These are phyloP conservation scores for Clavispora fructus DNA, from an alignment of 805 yeast genomes.

Conservation along the genomic window DNA sequence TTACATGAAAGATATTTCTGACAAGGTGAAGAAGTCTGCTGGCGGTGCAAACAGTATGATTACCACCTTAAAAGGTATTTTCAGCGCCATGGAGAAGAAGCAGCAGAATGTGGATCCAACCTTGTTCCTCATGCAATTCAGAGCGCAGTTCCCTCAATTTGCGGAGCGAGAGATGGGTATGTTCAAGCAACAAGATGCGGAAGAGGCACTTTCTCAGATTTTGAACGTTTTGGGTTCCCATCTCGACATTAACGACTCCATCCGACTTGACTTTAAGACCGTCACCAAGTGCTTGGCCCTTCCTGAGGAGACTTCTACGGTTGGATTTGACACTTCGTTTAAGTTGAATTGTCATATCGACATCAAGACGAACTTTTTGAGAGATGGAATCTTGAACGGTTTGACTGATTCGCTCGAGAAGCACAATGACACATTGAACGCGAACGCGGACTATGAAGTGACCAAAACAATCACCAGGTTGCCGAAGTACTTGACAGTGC, in stretches of 20 bases:
- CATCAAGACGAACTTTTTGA: slow-evolving; percentile 77
- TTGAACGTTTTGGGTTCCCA: slow-evolving; percentile 46
- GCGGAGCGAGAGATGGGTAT: slow-evolving; percentile 72
- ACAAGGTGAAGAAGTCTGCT: slow-evolving; percentile 15
- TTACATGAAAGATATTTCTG: slow-evolving; percentile 39
- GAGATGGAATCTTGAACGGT: slow-evolving; percentile 75
- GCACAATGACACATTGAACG: slow-evolving; percentile 60
- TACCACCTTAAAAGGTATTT: slow-evolving; percentile 38
- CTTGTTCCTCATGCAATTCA: slow-evolving; percentile 57
- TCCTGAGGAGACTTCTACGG: slow-evolving; percentile 24
- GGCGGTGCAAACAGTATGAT: slow-evolving; percentile 16
- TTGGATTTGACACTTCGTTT: slow-evolving; percentile 44
- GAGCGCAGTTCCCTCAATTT: slow-evolving; percentile 80
- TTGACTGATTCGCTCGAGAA: slow-evolving; percentile 76
- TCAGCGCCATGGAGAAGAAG: slow-evolving; percentile 41
- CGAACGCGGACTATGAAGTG: slow-evolving; percentile 68
- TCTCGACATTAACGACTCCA: slow-evolving; percentile 50
- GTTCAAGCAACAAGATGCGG: slow-evolving; percentile 96
- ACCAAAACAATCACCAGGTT: slow-evolving; percentile 59
- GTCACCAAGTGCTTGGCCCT: slow-evolving; percentile 56
- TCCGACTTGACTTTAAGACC: slow-evolving; percentile 62
- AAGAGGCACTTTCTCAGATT: slow-evolving; percentile 86
- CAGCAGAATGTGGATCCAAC: slow-evolving; percentile 59
- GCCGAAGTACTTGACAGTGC: slow-evolving; percentile 85
- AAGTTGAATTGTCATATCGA: slow-evolving; percentile 89